Conservation (phyloP, 805 yeast genomes). For the Yarrowia deformans region DNA sequence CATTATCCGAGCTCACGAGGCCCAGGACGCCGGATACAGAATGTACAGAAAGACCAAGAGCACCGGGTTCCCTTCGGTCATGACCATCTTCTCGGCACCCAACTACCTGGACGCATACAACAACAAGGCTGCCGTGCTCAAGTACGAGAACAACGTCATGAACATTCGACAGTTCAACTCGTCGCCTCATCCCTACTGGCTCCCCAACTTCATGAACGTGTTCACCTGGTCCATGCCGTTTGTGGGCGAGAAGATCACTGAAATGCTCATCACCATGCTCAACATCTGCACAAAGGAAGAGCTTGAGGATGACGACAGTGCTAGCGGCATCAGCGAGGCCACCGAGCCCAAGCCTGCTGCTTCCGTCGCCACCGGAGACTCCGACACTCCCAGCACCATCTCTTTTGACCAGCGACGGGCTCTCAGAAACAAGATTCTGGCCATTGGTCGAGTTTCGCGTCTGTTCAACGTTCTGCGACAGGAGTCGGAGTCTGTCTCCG, state of each 20-base stretch:
- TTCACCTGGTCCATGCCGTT: constrained; percentile 97
- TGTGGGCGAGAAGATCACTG: constrained; percentile 95
- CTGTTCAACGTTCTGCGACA: constrained; percentile 89
- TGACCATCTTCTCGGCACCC: constrained; percentile 97
- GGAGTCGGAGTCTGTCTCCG: constrained; percentile 85
- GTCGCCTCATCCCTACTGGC: constrained; percentile 95
- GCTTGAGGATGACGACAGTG: constrained; percentile 66
- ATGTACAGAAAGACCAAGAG: constrained; percentile 79
- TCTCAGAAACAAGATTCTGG: constrained; percentile 84
- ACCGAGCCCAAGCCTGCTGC: constrained; percentile 19
- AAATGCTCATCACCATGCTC: constrained; percentile 86
- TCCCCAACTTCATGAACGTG: constrained; percentile 96
- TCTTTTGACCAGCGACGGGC: constrained; percentile 53
- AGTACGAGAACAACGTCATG: constrained; percentile 90
- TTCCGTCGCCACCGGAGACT: constrained; percentile 1
- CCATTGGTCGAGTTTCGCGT: constrained; percentile 94
- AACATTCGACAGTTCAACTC: constrained; percentile 93
- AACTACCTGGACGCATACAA: constrained; percentile 94
- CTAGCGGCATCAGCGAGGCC: constrained; percentile 14
- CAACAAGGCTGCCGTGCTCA: constrained; percentile 88
- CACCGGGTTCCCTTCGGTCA: constrained; percentile 51
- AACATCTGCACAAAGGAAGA: constrained; percentile 97
- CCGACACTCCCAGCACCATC: constrained; percentile 11
- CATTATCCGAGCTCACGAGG: constrained; percentile 93
- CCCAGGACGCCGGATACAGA: constrained; percentile 88